phyloP scores from a whole-genome alignment of 208 protist genomes.

The Leishmania major region DNA sequence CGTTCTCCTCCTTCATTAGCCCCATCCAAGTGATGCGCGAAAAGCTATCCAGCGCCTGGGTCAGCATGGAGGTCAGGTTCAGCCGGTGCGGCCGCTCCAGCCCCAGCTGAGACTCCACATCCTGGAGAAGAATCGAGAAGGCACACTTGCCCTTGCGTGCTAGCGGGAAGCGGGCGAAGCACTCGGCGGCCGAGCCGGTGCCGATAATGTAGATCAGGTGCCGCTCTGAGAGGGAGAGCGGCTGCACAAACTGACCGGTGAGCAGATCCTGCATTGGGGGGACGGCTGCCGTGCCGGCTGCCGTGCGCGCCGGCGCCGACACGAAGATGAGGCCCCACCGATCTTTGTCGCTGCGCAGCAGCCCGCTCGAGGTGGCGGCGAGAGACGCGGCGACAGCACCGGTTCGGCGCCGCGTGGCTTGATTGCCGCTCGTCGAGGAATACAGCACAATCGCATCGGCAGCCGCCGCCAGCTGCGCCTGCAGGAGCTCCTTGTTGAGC shows the following conservation, averaged over 20 bases:
- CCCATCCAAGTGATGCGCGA: constrained; percentile 89
- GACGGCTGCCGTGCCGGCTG: constrained; percentile 39
- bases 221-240: constrained; percentile 70
- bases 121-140: constrained; percentile 83
- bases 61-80: constrained; percentile 71
- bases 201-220: constrained; percentile 89
- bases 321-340: constrained; percentile 71
- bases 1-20: constrained; percentile 81
- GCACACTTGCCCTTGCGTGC: constrained; percentile 72
- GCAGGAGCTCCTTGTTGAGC: constrained; percentile 87
- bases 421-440: constrained; percentile 26
- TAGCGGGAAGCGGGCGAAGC: constrained; percentile 74
- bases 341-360: constrained; percentile 23
- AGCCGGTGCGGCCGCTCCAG: constrained; percentile 52
- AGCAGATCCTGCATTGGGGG: constrained; percentile 90
- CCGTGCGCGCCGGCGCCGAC: constrained; percentile 60
- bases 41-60: constrained; percentile 79
- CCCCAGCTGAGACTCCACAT: constrained; percentile 85
- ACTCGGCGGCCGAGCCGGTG: constrained; percentile 70
- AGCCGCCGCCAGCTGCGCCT: constrained; percentile 72
- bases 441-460: constrained; percentile 53
- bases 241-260: constrained; percentile 88
- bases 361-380: constrained; percentile 9
- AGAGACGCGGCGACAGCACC: constrained; percentile 12
- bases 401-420: constrained; percentile 24